Conservation (phyloP, 176 grass and related monocot species). For the Triticum timopheevii region DNA sequence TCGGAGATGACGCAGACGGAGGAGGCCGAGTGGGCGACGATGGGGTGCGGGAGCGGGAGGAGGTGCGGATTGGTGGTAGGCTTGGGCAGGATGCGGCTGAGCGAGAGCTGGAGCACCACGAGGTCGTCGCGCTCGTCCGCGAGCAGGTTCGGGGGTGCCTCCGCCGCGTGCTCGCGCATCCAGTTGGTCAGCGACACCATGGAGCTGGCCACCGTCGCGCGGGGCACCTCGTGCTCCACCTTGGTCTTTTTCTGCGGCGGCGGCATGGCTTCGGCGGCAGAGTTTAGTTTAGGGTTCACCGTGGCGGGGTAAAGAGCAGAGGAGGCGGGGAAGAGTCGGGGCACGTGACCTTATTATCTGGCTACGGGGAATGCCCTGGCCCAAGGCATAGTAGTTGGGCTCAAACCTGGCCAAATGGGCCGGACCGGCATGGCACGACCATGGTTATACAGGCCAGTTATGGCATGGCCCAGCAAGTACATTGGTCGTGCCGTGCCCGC, state of each 20-base stretch:
- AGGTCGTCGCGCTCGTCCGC: constrained; percentile 60
- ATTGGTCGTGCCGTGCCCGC: too few species aligned
- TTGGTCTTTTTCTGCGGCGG: background rate
- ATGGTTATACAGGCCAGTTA: too few species aligned
- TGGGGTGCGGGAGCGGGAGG: constrained; percentile 48
- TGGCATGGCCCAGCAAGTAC: too few species aligned
- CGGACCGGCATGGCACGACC: too few species aligned
- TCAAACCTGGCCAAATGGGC: too few species aligned
- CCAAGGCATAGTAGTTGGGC: too few species aligned
- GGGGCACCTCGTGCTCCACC: background rate
- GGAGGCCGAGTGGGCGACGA: constrained; percentile 21
- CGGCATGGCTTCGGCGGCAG: background rate
- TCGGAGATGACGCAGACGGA: constrained; percentile 71
- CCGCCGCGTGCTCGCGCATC: constrained; percentile 42
- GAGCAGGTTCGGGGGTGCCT: constrained; percentile 44
- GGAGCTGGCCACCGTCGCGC: constrained; percentile 37
- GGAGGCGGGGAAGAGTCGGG: too few species aligned
- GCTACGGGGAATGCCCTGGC: too few species aligned
- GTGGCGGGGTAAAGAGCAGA: too few species aligned
- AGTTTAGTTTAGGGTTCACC: too few species aligned
- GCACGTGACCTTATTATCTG: too few species aligned
- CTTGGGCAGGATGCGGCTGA: constrained; percentile 43
- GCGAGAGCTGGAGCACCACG: constrained; percentile 52
- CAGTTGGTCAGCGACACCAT: constrained; percentile 48
- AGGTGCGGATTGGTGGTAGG: constrained; percentile 38